Conservation (phyloP, 257 asterid genomes). For the Leptodermis oblonga region DNA sequence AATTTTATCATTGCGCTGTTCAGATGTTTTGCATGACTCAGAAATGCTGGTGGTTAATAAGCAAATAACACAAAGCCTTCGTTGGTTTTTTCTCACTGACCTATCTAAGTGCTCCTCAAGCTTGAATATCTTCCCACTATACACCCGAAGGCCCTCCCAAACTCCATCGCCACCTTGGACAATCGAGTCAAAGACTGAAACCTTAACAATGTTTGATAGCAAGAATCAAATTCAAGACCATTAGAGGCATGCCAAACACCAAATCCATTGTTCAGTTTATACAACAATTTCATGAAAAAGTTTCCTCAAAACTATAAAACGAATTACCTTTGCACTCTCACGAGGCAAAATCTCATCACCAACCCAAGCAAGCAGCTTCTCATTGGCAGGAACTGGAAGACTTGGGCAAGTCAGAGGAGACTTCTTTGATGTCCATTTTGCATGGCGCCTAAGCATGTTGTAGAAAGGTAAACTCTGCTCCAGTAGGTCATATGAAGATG, state of each 20-base stretch:
- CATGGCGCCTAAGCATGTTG: slow-evolving; percentile 56
- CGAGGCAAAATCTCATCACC: slow-evolving; percentile 86
- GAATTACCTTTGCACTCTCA: slow-evolving; percentile 75
- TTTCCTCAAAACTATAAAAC: slow-evolving; percentile 9
- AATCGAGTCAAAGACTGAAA: slow-evolving; percentile 84
- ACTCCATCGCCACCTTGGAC: slow-evolving; percentile 97
- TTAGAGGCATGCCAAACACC: slow-evolving; percentile 5
- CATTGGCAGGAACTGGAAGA: slow-evolving; percentile 75
- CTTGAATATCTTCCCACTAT: slow-evolving; percentile 68
- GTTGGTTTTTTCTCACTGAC: slow-evolving; percentile 29
- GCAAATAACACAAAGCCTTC: neutral
- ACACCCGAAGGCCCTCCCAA: slow-evolving; percentile 92
- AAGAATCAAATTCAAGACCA: slow-evolving; percentile 14
- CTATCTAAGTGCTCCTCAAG: slow-evolving; percentile 90
- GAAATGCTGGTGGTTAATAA: neutral
- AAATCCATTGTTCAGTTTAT: slow-evolving; percentile 1
- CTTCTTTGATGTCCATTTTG: slow-evolving; percentile 28
- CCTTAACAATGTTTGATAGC: slow-evolving; percentile 37
- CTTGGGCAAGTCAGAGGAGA: slow-evolving; percentile 32
- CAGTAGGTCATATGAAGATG: slow-evolving; percentile 59
- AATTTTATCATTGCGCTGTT: neutral
- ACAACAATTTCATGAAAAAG: neutral
- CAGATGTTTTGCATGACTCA: neutral
- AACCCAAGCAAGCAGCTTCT: slow-evolving; percentile 88
- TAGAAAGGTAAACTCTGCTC: slow-evolving; percentile 84